These are phyloP conservation scores for Uncinocarpus reesii DNA, from an alignment of 2,329 filamentous ascomycete genomes.

Conservation along the genomic window DNA sequence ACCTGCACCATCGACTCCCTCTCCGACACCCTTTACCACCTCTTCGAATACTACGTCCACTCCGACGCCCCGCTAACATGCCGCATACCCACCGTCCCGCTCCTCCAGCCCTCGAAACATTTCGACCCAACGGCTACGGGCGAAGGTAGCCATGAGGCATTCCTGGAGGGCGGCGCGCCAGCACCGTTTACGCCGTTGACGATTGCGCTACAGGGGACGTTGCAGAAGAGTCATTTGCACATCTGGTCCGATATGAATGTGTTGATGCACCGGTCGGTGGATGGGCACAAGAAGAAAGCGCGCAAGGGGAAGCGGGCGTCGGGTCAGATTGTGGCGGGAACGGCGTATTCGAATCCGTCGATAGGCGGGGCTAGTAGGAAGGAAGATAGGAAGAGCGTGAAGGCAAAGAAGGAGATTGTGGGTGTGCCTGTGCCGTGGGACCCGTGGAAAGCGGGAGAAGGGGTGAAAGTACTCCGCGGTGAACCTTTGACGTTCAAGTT, in stretches of 20 bases:
- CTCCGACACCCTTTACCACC: conserved; percentile 46
- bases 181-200: conserved; percentile 69
- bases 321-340: conserved; percentile 75
- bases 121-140: conserved; percentile 13
- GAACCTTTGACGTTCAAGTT: conserved; percentile 71
- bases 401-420: conserved; percentile 37
- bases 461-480: conserved; percentile 67
- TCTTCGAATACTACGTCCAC: conserved; percentile 83
- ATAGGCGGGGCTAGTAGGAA: conserved; percentile 38
- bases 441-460: conserved; percentile 40
- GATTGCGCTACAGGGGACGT: conserved; percentile 76
- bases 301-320: conserved; percentile 47
- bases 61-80: conserved; percentile 88
- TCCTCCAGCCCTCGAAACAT: conserved; percentile 36
- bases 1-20: conserved; percentile 44
- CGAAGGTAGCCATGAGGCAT: conserved; percentile 20
- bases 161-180: conserved; percentile 19
- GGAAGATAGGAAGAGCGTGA: conserved; percentile 17
- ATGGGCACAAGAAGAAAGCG: conserved; percentile 38
- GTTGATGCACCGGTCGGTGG: conserved; percentile 53
- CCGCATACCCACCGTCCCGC: conserved; percentile 60
- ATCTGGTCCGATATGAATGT: conserved; percentile 84
- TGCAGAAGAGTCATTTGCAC: conserved; percentile 83
- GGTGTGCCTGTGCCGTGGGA: conserved; percentile 33
- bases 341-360: conserved; percentile 74